Base-by-base conservation (phyloP, 495 filamentous ascomycete species). In the Xylaria venustula region DNA sequence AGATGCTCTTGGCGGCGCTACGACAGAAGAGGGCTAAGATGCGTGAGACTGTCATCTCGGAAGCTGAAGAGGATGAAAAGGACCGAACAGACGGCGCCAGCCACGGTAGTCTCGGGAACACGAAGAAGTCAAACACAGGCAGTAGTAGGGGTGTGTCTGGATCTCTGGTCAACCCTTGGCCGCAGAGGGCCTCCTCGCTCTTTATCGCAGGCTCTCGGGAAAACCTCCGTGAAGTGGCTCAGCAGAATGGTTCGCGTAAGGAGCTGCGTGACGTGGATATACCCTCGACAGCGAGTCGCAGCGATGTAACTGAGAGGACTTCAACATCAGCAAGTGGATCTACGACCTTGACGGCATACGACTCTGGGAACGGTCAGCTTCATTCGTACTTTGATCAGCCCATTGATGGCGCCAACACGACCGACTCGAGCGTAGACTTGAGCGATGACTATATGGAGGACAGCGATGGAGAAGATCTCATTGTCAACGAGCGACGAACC, bases 1-100 rank as follows among this genome's bases (percentile, higher is more conserved):
- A 92, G 67, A 85, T 89, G 68, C 77, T 97, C 6, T 77, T 97
- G 7, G 89, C 90, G 63, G 89, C 90, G 14, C 87, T 97, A 82
- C 82, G 92, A 34, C 74, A 84, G 64, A 92, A 92, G 67, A 81
- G 90, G 44, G 89, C 90, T 34, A 84, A 85, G 28, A 89, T 95
- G 80, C 85, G 86, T 0, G 86, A 90, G 55, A 86, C 87, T 55
- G 82, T 88, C 50, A 87, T 90, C 60, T 75, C 84, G 23, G 85
- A 90, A 63, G 72, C 75, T 19, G 75, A 79, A 32, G 77, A 74
- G 41, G 69, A 75, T 6, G 49, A 62, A 40, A 55, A 37, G 46
- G 63, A 30, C 14, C 61, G 51, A 26, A 52, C 20, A 44, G 56
- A 19, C 42, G 19, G 4, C 20, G 36, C 61, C 3, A 52, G 47